Evolutionary conservation across 2,329 filamentous ascomycete genomes (phyloP).

Genomic region (Conoideocrella luteorostrata): DNA sequence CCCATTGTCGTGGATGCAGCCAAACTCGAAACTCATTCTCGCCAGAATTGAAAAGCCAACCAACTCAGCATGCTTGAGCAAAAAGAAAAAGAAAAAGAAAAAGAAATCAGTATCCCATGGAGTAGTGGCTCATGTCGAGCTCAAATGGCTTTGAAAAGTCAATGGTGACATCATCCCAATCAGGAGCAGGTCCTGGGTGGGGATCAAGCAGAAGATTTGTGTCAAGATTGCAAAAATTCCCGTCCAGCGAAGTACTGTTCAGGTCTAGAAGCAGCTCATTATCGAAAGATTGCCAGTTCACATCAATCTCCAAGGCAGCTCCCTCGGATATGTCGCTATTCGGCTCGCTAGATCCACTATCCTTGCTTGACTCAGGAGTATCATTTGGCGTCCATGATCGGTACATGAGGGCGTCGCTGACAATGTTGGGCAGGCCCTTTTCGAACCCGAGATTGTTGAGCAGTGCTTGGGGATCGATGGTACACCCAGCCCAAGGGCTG

Average conservation of each 20-base stretch:
- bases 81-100: slow-evolving; percentile 6
- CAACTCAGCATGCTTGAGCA: no score
- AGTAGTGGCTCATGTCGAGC: slow-evolving; percentile 39
- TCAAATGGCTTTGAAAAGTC: slow-evolving; percentile 49
- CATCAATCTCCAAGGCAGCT: slow-evolving; percentile 45
- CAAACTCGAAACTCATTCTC: no score
- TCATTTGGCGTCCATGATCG: slow-evolving; percentile 54
- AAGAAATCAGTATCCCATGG: slow-evolving; percentile 16
- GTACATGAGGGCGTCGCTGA: slow-evolving; percentile 48
- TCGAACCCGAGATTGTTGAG: slow-evolving; percentile 28
- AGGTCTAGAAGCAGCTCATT: slow-evolving; percentile 38
- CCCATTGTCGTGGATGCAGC: no score
- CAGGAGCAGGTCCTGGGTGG: slow-evolving; percentile 16
- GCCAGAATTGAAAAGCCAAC: slow-evolving; percentile 16
- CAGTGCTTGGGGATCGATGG: slow-evolving; percentile 43
- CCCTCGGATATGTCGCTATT: slow-evolving; percentile 57
- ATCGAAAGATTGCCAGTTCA: slow-evolving; percentile 45
- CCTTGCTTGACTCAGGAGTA: slow-evolving; percentile 58
- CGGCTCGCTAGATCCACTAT: slow-evolving; percentile 52
- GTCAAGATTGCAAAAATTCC: slow-evolving; percentile 19
- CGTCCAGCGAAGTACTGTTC: slow-evolving; percentile 24
- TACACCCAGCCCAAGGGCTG: slow-evolving; percentile 34
- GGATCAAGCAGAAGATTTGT: slow-evolving; percentile 22
- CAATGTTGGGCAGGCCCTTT: slow-evolving; percentile 34
- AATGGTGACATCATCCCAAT: slow-evolving; percentile 45